Percentiles rank a stretch among this genome's conserved stretches.
Conservation (phyloP, 495 filamentous ascomycete species). For the Chlorociboria aeruginascens region DNA sequence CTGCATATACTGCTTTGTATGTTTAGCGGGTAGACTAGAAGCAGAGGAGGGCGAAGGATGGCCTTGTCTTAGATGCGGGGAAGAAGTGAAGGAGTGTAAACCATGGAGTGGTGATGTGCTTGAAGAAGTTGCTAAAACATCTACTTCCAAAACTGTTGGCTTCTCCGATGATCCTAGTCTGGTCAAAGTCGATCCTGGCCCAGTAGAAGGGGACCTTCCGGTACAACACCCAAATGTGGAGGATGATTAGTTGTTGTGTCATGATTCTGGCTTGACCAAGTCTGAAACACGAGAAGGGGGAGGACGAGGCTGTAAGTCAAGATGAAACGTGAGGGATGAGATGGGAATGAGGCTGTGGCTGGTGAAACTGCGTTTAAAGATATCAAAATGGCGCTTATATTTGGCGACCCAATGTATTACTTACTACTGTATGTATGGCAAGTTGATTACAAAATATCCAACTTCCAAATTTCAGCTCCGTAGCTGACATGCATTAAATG, state of each 20-base stretch:
- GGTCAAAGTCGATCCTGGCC: slow-evolving; percentile 11
- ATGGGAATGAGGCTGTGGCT: neutral
- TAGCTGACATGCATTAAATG: too few relatives aligned
- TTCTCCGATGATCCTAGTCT: slow-evolving; percentile 38
- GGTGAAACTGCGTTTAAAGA: too few relatives aligned
- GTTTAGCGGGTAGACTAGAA: slow-evolving; percentile 79
- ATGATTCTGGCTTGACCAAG: too few relatives aligned
- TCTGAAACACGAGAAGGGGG: slow-evolving; percentile 3
- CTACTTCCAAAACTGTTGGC: slow-evolving; percentile 48
- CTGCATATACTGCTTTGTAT: slow-evolving; percentile 95
- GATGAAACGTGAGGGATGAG: slow-evolving; percentile 11
- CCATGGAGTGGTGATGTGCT: slow-evolving; percentile 89
- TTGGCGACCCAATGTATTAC: too few relatives aligned
- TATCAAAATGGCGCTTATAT: too few relatives aligned
- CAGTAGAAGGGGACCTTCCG: slow-evolving; percentile 4
- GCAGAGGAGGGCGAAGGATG: slow-evolving; percentile 93
- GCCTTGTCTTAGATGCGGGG: slow-evolving; percentile 86
- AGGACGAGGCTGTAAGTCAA: slow-evolving; percentile 13
- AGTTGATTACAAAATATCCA: too few relatives aligned
- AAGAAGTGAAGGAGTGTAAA: slow-evolving; percentile 73
- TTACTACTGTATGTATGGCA: too few relatives aligned
- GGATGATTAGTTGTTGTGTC: too few relatives aligned
- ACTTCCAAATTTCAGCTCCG: too few relatives aligned
- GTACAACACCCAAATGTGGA: neutral
- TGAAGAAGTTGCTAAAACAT: slow-evolving; percentile 37